Evolutionary conservation across 805 yeast species (phyloP).

Genomic region (Lachancea mirantina): DNA sequence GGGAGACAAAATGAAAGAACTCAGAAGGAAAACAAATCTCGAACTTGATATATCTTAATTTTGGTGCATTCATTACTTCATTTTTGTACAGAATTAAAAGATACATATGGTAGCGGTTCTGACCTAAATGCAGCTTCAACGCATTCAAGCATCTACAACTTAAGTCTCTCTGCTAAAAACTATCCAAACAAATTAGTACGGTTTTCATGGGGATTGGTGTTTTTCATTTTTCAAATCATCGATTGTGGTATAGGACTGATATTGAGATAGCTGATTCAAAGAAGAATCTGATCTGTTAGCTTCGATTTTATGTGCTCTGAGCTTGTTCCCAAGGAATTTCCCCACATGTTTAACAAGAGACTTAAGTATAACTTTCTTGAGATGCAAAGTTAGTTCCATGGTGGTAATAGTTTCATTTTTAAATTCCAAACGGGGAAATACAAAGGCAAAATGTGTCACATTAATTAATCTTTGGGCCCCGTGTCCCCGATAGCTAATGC

Average conservation of each 20-base stretch:
- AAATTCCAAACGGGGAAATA: slow-evolving; percentile 55
- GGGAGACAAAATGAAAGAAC: no score
- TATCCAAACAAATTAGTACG: no score
- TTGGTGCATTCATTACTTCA: no score
- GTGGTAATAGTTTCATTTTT: slow-evolving; percentile 63
- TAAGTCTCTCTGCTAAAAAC: no score
- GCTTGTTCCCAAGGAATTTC: slow-evolving; percentile 68
- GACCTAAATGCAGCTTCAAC: no score
- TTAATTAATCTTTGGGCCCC: slow-evolving; percentile 64
- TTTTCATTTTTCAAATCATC: slow-evolving; percentile 10
- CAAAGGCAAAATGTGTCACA: slow-evolving; percentile 63
- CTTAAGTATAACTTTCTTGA: slow-evolving; percentile 58
- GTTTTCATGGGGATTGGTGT: no score
- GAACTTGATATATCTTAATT: no score
- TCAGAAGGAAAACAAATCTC: no score
- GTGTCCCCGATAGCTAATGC: slow-evolving; percentile 71
- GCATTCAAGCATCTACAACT: no score
- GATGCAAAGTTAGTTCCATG: slow-evolving; percentile 53
- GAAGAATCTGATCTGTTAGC: slow-evolving; percentile 2
- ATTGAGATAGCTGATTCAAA: slow-evolving; percentile 11
- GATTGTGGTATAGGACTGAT: slow-evolving; percentile 12
- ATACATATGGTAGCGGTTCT: no score
- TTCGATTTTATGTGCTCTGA: slow-evolving; percentile 29
- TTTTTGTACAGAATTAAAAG: no score
- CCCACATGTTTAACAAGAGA: slow-evolving; percentile 63